Evolutionary conservation across 2,329 filamentous ascomycete genomes (phyloP).

Genomic region (Aphanoascus verrucosus): DNA sequence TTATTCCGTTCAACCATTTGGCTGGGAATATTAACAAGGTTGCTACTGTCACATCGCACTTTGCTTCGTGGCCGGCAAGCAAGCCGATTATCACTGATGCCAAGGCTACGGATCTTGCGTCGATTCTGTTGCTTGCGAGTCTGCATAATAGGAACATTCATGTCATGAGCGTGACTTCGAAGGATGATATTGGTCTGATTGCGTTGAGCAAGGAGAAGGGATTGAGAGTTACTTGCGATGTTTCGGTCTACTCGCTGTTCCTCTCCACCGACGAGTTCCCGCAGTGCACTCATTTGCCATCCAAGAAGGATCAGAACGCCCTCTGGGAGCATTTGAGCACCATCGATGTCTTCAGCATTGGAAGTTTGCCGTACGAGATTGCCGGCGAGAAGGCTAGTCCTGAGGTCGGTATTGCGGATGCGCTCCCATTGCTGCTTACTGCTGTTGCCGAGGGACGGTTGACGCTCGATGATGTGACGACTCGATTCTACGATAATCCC

Average conservation of each 20-base stretch:
- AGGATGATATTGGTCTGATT: slow-evolving; percentile 68
- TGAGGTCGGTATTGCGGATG: slow-evolving; percentile 59
- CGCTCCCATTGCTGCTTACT: slow-evolving; percentile 62
- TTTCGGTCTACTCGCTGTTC: slow-evolving; percentile 70
- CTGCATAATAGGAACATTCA: slow-evolving; percentile 69
- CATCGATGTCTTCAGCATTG: slow-evolving; percentile 70
- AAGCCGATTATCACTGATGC: slow-evolving; percentile 76
- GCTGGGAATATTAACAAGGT: slow-evolving; percentile 78
- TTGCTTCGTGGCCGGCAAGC: slow-evolving; percentile 63
- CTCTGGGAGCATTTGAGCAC: slow-evolving; percentile 62
- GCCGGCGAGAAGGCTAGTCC: slow-evolving; percentile 50
- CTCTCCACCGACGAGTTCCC: slow-evolving; percentile 61
- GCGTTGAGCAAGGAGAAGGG: slow-evolving; percentile 70
- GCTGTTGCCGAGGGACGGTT: slow-evolving; percentile 63
- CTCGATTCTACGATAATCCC: slow-evolving; percentile 64
- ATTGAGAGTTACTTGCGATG: slow-evolving; percentile 71
- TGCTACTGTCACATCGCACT: slow-evolving; percentile 66
- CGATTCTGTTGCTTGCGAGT: slow-evolving; percentile 64
- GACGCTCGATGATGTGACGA: slow-evolving; percentile 61
- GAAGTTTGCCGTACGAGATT: slow-evolving; percentile 67
- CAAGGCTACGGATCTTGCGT: slow-evolving; percentile 70
- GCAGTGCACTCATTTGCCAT: slow-evolving; percentile 55
- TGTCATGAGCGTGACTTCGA: slow-evolving; percentile 69
- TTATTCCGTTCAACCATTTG: slow-evolving; percentile 71
- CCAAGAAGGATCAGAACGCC: slow-evolving; percentile 56